These are phyloP conservation scores for Porogramme epimiltina DNA, from an alignment of 1,284 basidiomycete species.

Conservation along the genomic window DNA sequence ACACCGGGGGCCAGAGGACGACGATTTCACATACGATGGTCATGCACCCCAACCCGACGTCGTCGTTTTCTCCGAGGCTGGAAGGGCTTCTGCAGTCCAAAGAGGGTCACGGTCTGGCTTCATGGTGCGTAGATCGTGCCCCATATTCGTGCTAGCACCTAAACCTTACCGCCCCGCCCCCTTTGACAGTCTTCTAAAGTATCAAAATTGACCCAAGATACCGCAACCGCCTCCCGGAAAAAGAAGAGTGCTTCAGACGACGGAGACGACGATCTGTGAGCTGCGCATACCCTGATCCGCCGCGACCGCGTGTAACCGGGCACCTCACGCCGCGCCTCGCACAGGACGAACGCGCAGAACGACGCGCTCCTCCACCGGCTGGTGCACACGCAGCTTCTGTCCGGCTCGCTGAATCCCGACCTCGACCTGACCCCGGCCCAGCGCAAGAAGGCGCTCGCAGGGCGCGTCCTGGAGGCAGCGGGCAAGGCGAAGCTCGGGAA, in stretches of 20 bases:
- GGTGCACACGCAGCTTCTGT: slow-evolving; percentile 75
- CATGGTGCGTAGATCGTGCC: slow-evolving; percentile 53
- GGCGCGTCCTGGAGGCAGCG: slow-evolving; percentile 70
- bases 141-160: slow-evolving; percentile 26
- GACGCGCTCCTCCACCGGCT: slow-evolving; percentile 75
- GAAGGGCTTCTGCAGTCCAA: slow-evolving; percentile 9
- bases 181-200: slow-evolving; percentile 71
- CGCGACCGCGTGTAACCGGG: background rate
- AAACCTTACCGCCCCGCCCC: background rate
- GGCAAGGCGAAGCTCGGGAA: slow-evolving; percentile 69
- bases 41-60: slow-evolving; percentile 39
- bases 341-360: slow-evolving; percentile 71
- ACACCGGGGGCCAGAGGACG: slow-evolving; percentile 5
- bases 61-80: slow-evolving; percentile 57
- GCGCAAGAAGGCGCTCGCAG: slow-evolving; percentile 68
- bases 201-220: slow-evolving; percentile 51
- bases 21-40: slow-evolving; percentile 16
- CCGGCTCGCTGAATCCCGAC: slow-evolving; percentile 66
- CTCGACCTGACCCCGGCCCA: slow-evolving; percentile 64
- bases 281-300: slow-evolving; percentile 23
- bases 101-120: slow-evolving; percentile 44
- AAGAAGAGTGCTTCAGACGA: slow-evolving; percentile 24
- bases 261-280: slow-evolving; percentile 50
- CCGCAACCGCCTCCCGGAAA: slow-evolving; percentile 21
- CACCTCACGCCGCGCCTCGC: background rate